These are phyloP conservation scores for Geotrichum candidum DNA, from an alignment of 1,139 yeast genomes.

Conservation along the genomic window DNA sequence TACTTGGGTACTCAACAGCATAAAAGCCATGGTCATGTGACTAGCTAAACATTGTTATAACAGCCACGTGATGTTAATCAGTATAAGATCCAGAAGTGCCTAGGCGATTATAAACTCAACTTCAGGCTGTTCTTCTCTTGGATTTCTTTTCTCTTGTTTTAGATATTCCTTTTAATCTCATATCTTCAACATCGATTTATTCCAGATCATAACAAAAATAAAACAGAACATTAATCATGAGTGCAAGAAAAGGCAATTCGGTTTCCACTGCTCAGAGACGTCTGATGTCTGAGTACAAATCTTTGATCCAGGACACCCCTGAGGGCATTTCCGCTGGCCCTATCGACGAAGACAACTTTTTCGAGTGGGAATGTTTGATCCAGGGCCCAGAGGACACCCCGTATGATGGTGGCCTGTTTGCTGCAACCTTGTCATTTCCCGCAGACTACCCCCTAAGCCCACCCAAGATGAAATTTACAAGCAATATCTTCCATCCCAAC, in stretches of 20 bases:
- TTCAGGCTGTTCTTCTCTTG: not conserved
- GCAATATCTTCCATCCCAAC: slow-evolving; percentile 87
- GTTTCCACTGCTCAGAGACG: slow-evolving; percentile 71
- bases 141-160: not conserved
- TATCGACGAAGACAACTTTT: slow-evolving; percentile 68
- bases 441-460: slow-evolving; percentile 87
- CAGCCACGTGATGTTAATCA: not conserved
- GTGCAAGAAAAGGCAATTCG: not conserved
- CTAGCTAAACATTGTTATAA: not conserved
- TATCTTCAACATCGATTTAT: not conserved
- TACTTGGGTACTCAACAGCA: too few relatives aligned
- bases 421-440: slow-evolving; percentile 80
- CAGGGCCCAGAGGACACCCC: slow-evolving; percentile 94
- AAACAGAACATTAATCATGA: not conserved
- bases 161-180: not conserved
- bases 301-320: slow-evolving; percentile 77
- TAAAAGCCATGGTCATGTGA: too few relatives aligned
- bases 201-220: not conserved
- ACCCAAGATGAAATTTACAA: slow-evolving; percentile 75
- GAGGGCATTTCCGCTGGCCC: slow-evolving; percentile 97
- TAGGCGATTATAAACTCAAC: not conserved
- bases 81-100: not conserved
- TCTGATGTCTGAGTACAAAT: slow-evolving; percentile 82
- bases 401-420: slow-evolving; percentile 88
- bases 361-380: slow-evolving; percentile 83